Percentiles rank a stretch among this genome's conserved stretches.
Conservation (phyloP, 495 filamentous ascomycete genomes). For the Cryomyces minteri region DNA sequence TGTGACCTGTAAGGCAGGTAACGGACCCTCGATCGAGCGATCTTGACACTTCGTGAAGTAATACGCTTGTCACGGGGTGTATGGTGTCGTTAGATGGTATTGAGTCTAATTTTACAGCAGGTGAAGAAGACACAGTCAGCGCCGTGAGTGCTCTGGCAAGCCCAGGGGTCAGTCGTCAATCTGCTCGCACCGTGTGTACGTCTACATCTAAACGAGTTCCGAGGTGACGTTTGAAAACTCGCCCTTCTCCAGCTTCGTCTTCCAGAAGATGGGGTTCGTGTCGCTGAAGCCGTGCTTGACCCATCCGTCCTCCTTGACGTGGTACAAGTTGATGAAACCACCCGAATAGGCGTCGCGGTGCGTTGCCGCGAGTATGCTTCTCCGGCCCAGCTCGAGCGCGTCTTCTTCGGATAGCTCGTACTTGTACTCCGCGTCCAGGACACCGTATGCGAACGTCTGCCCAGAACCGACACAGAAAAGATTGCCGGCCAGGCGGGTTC, state of each 20-base stretch:
- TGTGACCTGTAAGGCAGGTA: too few species aligned
- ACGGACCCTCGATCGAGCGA: too few species aligned
- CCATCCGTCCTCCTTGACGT: constrained; percentile 97
- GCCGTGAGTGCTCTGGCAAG: too few species aligned
- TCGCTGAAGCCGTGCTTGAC: constrained; percentile 87
- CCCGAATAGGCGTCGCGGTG: constrained; percentile 96
- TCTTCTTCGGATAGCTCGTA: constrained; percentile 77
- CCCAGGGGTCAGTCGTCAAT: too few species aligned
- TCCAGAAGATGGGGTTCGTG: constrained; percentile 66
- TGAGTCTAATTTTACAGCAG: too few species aligned
- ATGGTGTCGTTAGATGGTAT: too few species aligned
- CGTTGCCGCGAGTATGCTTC: constrained; percentile 91
- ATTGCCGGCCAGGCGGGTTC: constrained; percentile 80
- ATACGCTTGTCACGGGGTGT: too few species aligned
- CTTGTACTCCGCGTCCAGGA: constrained; percentile 83
- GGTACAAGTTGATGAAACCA: constrained; percentile 96
- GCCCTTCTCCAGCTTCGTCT: constrained; percentile 92
- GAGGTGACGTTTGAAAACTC: constrained; percentile 96
- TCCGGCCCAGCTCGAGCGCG: constrained; percentile 72
- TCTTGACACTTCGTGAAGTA: too few species aligned
- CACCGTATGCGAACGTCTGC: constrained; percentile 97
- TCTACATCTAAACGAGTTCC: constrained; percentile 13
- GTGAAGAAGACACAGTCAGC: too few species aligned
- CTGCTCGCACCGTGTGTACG: too few species aligned
- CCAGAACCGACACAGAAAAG: constrained; percentile 96